Percentiles rank a stretch among this genome's conserved stretches.
Conservation (phyloP, 148 eudicot genomes). For the Amaranthus cruentus region DNA sequence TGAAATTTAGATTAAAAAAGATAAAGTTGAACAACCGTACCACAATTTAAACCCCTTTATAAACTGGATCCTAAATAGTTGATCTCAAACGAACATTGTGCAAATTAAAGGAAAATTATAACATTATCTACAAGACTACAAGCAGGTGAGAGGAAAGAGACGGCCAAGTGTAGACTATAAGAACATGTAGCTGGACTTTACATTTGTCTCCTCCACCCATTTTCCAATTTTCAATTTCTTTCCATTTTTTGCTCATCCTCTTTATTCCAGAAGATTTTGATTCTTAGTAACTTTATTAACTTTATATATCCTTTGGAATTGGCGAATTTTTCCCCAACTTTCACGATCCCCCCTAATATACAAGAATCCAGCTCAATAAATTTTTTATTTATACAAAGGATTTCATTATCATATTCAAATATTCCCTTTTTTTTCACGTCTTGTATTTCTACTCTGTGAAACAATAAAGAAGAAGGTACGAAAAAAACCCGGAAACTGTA, state of each 20-base stretch:
- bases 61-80: no score
- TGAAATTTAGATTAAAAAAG: no score
- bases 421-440: neutral
- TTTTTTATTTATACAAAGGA: neutral
- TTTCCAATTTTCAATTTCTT: neutral
- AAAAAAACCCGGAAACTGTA: slow-evolving; percentile 4
- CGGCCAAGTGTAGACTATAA: slow-evolving; percentile 21
- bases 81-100: neutral
- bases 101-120: no score
- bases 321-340: neutral
- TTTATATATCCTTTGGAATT: neutral
- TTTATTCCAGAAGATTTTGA: neutral
- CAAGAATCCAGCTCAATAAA: slow-evolving; percentile 2
- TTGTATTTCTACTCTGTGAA: neutral
- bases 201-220: slow-evolving; percentile 23
- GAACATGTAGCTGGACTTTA: slow-evolving; percentile 11
- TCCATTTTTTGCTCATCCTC: neutral
- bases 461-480: neutral
- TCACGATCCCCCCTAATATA: neutral
- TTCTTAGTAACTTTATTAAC: neutral
- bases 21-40: no score
- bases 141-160: slow-evolving; percentile 21
- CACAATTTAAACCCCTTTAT: no score
- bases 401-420: no score
- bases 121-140: no score